Conservation (phyloP, 495 filamentous ascomycete species). For the Annulohypoxylon stygium region DNA sequence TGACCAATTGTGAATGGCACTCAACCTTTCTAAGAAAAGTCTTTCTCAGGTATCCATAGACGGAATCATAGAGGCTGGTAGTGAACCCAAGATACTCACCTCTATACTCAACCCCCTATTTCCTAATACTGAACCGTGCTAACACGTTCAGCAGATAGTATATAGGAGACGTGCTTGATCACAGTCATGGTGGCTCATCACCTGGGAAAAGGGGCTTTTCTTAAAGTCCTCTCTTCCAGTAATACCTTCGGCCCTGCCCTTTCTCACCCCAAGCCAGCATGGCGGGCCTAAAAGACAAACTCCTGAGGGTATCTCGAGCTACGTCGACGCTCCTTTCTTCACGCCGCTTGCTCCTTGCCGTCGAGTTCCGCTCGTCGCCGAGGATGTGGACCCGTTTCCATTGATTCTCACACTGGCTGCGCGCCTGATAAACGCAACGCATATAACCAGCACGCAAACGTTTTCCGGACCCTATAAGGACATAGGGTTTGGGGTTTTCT, state of each 20-base stretch:
- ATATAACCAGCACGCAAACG: slow-evolving; percentile 12
- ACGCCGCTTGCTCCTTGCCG: not conserved
- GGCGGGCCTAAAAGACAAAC: not conserved
- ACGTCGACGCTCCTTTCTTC: not conserved
- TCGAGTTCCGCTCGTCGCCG: not conserved
- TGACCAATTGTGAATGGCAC: not conserved
- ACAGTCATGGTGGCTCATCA: not conserved
- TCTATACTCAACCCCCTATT: not conserved
- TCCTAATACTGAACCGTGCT: not conserved
- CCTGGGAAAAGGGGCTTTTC: not conserved
- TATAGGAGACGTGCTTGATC: not conserved
- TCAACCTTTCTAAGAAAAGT: not conserved
- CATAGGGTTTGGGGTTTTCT: not conserved
- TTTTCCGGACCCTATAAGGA: not conserved
- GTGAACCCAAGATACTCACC: not conserved
- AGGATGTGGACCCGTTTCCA: not conserved
- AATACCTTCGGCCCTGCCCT: not conserved
- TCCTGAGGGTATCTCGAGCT: not conserved
- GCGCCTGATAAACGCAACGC: slow-evolving; percentile 25
- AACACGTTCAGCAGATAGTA: not conserved
- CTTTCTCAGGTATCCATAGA: not conserved
- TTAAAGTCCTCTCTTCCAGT: not conserved
- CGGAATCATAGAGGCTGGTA: not conserved
- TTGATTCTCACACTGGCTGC: not conserved
- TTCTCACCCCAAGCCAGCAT: not conserved